Evolutionary conservation across 768 basidiomycete species (phyloP), one percentile per base, ranked within the genome.

Genomic region (Strobilomyces echinocephalus): DNA sequence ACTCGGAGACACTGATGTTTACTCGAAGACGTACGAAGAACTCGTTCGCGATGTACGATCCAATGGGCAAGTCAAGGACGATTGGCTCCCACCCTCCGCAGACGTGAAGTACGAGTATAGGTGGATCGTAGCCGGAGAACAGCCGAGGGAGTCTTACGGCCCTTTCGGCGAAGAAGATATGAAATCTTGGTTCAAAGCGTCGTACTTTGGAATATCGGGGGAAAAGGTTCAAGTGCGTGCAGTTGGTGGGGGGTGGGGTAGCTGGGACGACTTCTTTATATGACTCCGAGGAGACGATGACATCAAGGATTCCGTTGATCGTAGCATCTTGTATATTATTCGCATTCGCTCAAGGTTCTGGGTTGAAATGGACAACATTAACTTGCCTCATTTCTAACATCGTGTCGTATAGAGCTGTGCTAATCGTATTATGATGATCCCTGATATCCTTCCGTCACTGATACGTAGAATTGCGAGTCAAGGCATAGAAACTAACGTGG

Each of bases 21-120:
- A 95, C 72, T 87, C 85, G 38, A 85, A 81, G 67, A 87, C 88
- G 0, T 91, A 91, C 66, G 91, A 93, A 60, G 86, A 91, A 64
- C 77, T 95, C 48, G 82, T 95, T 18, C 84, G 88, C 53, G 73
- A 78, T 36, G 80, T 94, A 20, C 82, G 89, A 31, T 76, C 82
- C 5, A 83, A 88, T 6, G 90, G 88, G 36, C 74, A 71, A 26
- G 88, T 93, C 39, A 78, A 81, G 35, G 63, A 74, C 3, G 74
- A 78, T 47, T 93, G 92, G 91, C 71, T 76, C 0, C 88, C 92
- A 10, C 85, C 87, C 1, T 87, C 85, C 15, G 86, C 88, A 18
- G 84, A 89, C 59, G 68, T 83, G 51, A 81, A 78, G 64, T 93
- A 86, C 69, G 87, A 91, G 66, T 95, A 91, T 69, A 85, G 79